Evolutionary conservation across 2,329 filamentous ascomycete genomes (phyloP), one percentile per base, ranked within the genome.

Genomic region (Apiospora pterosperma): DNA sequence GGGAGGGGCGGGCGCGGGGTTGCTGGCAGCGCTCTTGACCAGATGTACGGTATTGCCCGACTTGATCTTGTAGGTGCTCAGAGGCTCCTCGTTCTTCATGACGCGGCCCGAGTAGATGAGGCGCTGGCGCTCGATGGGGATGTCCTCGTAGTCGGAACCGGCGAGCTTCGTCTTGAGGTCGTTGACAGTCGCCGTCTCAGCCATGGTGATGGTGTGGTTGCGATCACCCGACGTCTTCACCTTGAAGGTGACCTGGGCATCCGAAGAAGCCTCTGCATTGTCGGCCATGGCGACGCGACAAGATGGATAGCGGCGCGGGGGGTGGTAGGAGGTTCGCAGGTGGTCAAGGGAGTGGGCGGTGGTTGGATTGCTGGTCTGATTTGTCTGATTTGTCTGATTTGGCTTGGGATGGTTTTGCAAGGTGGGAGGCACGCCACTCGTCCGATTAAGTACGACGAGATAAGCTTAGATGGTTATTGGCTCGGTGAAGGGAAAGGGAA

Each of bases 91-190:
- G 77, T 99, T 96, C 83, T 98, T 99, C 81, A 99, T 88, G 67
- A 99, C 95, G 67, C 95, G 90, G 62, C 96, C 96, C 6, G 95
- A 97, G 83, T 98, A 99, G 80, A 99, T 99, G 68, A 99, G 85
- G 67, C 96, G 92, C 81, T 98, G 95, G 71, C 93, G 88, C 74
- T 97, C 93, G 63, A 90, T 85, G 38, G 96, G 91, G 64, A 97
- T 89, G 77, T 97, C 90, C 77, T 96, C 95, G 75, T 90, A 92
- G 72, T 97, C 93, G 65, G 88, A 80, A 36, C 87, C 86, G 5
- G 94, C 88, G 42, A 99, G 89, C 83, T 95, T 97, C 67, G 86
- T 87, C 85, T 99, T 99, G 72, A 99, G 86, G 67, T 97, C 93
- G 64, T 87, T 84, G 52, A 98, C 90, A 8, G 90, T 91, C 60